Conservation (phyloP, 768 basidiomycete genomes). For the Serendipita indica region DNA sequence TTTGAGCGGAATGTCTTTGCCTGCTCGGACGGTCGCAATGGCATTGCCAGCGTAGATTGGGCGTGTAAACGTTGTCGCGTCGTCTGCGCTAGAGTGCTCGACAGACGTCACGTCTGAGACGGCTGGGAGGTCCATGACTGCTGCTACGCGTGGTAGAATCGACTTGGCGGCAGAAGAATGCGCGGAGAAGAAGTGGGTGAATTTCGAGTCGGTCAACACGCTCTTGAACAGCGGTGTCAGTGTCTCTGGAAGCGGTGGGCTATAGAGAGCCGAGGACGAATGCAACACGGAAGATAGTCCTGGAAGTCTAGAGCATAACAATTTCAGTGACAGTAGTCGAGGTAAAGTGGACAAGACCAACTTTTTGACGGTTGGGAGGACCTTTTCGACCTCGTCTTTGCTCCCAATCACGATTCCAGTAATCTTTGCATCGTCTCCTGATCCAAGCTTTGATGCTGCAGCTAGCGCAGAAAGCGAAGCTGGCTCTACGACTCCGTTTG, state of each 20-base stretch:
- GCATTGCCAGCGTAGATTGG: slow-evolving; percentile 98
- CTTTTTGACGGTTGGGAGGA: slow-evolving; percentile 72
- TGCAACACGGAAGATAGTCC: slow-evolving; percentile 55
- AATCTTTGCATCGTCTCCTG: slow-evolving; percentile 43
- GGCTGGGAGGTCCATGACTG: slow-evolving; percentile 74
- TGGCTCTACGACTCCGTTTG: slow-evolving; percentile 63
- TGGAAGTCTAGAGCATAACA: slow-evolving; percentile 35
- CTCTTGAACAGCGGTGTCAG: slow-evolving; percentile 72
- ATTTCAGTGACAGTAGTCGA: slow-evolving; percentile 12
- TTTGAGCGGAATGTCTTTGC: slow-evolving; percentile 66
- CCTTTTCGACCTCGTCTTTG: slow-evolving; percentile 45
- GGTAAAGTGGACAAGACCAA: slow-evolving; percentile 24
- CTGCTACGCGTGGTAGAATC: slow-evolving; percentile 83
- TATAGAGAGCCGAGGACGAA: slow-evolving; percentile 54
- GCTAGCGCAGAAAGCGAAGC: slow-evolving; percentile 82
- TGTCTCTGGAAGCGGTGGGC: slow-evolving; percentile 55
- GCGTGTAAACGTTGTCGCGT: slow-evolving; percentile 73
- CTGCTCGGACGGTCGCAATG: slow-evolving; percentile 76
- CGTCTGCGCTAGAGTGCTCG: slow-evolving; percentile 51
- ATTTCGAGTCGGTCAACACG: slow-evolving; percentile 49
- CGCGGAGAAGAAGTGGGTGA: slow-evolving; percentile 83
- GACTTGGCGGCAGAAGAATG: slow-evolving; percentile 90
- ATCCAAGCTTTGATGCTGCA: slow-evolving; percentile 72
- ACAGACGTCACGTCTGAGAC: slow-evolving; percentile 83
- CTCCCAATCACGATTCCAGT: slow-evolving; percentile 64